These are phyloP conservation scores for Hypoxylon rickii DNA, from an alignment of 495 filamentous ascomycete genomes.

Conservation along the genomic window DNA sequence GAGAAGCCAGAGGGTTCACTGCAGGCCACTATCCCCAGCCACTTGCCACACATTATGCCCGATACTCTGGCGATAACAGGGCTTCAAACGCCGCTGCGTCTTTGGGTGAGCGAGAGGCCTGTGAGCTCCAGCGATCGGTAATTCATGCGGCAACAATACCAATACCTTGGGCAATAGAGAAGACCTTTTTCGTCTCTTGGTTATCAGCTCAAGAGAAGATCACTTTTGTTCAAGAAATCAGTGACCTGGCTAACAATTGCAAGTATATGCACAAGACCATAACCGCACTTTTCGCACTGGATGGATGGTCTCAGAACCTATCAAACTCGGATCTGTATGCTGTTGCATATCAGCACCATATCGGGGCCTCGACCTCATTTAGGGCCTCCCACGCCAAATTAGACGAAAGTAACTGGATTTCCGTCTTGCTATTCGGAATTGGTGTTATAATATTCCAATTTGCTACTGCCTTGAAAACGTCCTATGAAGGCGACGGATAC, in stretches of 20 bases:
- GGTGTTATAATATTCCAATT: slow-evolving; percentile 35
- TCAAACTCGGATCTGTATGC: slow-evolving; percentile 7
- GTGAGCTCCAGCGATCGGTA: neutral
- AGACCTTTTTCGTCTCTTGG: slow-evolving; percentile 16
- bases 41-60: neutral
- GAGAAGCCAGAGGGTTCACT: too few relatives aligned
- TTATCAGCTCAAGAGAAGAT: neutral
- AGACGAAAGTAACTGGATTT: slow-evolving; percentile 32
- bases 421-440: slow-evolving; percentile 29
- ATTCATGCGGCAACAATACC: neutral
- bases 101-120: neutral
- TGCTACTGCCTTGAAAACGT: slow-evolving; percentile 5
- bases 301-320: slow-evolving; percentile 8
- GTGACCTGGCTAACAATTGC: slow-evolving; percentile 11
- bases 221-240: slow-evolving; percentile 4
- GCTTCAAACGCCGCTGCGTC: neutral
- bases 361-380: slow-evolving; percentile 25
- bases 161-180: slow-evolving; percentile 7
- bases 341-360: slow-evolving; percentile 24
- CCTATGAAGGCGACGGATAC: slow-evolving; percentile 12
- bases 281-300: slow-evolving; percentile 19
- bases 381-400: slow-evolving; percentile 18
- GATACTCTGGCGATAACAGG: neutral
- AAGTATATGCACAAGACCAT: slow-evolving; percentile 12
- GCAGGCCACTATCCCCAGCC: neutral